Base-by-base conservation (phyloP, 305 asterid genomes). In the Rubia tinctorum region DNA sequence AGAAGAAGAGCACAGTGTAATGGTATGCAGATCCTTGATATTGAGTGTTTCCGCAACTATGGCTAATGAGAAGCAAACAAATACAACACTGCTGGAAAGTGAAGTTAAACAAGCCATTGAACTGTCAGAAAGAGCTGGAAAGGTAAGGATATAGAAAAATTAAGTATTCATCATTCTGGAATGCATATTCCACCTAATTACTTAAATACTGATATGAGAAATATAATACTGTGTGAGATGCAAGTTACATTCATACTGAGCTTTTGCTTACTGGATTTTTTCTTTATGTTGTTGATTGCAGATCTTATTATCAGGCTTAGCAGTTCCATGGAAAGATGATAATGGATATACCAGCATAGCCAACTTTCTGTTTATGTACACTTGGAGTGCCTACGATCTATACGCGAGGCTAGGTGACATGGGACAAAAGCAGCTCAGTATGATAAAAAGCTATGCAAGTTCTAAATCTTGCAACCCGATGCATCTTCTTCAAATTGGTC, bases 341-440 rank as follows among this genome's bases (percentile, higher is more conserved):
- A 87, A 80, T 68, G 78, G 80, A n/a, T 69, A 49, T 17, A 79
- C 80, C 13, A 77, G 73, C 10, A 77, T 86, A 15, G 98, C 95
- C 53, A 76, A 83, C 75, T 84, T 89, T 83, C 79, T 88, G 82
- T 87, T 91, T 84, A 76, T 92, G 43, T 86, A 89, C 86, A 87
- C 95, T n/a, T 90, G 97, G 96, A 76, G 85, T 76, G 93, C 96
- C 82, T 83, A 80, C 40, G 85, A 90, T 77, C 88, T 94, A 43
- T 85, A 90, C 79, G 79, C 96, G n/a, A 90, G 98, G 87, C 79
- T 89, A 69, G 83, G 84, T 77, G 93, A 90, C 76, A 83, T 53
- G 81, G 81, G 79, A 66, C 72, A 80, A 77, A 95, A 91, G 71
- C 98, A 90, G 88, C 90, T 94, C 77, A 81, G 61, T 71, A 58